Conservation (phyloP, 768 basidiomycete genomes). For the Kwoniella botswanensis region DNA sequence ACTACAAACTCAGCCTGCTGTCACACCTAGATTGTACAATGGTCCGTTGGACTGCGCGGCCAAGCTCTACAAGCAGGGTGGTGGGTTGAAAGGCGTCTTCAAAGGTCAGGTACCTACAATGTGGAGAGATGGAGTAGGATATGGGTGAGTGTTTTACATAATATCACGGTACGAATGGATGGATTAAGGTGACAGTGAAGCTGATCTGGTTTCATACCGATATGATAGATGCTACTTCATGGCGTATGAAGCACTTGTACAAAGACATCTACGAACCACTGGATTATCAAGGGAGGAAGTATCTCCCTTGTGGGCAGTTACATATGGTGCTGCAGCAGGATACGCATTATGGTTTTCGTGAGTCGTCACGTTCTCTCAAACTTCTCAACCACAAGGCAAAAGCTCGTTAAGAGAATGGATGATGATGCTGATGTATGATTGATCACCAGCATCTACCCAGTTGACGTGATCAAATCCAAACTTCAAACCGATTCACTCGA, state of each 20-base stretch:
- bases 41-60: slow-evolving; percentile 88
- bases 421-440: not conserved
- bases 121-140: slow-evolving; percentile 62
- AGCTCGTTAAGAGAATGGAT: too few relatives aligned
- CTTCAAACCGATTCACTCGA: slow-evolving; percentile 84
- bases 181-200: too few relatives aligned
- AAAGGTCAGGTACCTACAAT: slow-evolving; percentile 92
- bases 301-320: slow-evolving; percentile 73
- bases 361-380: slow-evolving; percentile 5
- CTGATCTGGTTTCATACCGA: not conserved
- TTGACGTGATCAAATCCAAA: slow-evolving; percentile 94
- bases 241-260: slow-evolving; percentile 89
- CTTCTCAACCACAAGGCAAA: too few relatives aligned
- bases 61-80: slow-evolving; percentile 71
- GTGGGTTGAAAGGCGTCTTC: slow-evolving; percentile 84
- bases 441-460: slow-evolving; percentile 77
- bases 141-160: slow-evolving; percentile 48
- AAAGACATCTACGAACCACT: slow-evolving; percentile 69
- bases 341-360: slow-evolving; percentile 67
- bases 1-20: slow-evolving; percentile 81
- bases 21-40: slow-evolving; percentile 72
- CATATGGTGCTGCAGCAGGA: slow-evolving; percentile 90
- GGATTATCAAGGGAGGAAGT: slow-evolving; percentile 69
- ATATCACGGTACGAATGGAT: too few relatives aligned
- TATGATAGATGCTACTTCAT: slow-evolving; percentile 70